Evolutionary conservation across 371 early-diverging fungal genomes (phyloP), one percentile per base, ranked within the genome.

Genomic region (Apophysomyces sp.): DNA sequence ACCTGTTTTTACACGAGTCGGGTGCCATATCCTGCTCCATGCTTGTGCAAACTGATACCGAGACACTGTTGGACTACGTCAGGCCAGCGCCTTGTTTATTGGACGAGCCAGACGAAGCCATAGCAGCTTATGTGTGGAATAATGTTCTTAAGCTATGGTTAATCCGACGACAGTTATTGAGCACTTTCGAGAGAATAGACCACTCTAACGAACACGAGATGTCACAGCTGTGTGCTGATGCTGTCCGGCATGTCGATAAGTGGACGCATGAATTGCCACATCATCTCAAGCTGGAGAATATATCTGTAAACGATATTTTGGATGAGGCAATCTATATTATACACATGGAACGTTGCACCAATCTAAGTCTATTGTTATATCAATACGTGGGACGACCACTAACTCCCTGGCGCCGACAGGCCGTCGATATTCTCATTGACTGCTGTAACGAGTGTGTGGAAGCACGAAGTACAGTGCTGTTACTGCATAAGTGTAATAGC

Each of bases 261-360:
- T 69, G 67, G 67, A 49, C 57, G 11, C 15, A 15, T 0, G 69
- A 69, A 28, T 29, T 65, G 21, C 69, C 69, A 2, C 31, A 40
- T 32, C 34, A 34, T 37, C 57, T 69, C 18, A 57, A 62, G 36
- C 52, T 41, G n/a, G 62, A 61, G 1, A 44, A 49, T 34, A 28
- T 53, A 21, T 41, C 34, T 15, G 9, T 55, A 24, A 36, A 49
- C n/a, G 53, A 59, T 49, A 53, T 36, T 51, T 13, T 70, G 36
- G 61, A 59, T 11, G 65, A 70, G 58, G 56, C 59, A n/a, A 57
- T 57, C 39, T 57, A 62, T 40, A 52, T 64, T 0, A 53, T 68
- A 4, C 36, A 56, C 29, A 68, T 68, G 65, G 72, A 72, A 44
- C 60, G 66, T 16, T 72, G 68, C 29, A 72, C 72, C 5, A 66